Conservation (phyloP, 2,329 filamentous ascomycete genomes). For the Alternaria dauci region DNA sequence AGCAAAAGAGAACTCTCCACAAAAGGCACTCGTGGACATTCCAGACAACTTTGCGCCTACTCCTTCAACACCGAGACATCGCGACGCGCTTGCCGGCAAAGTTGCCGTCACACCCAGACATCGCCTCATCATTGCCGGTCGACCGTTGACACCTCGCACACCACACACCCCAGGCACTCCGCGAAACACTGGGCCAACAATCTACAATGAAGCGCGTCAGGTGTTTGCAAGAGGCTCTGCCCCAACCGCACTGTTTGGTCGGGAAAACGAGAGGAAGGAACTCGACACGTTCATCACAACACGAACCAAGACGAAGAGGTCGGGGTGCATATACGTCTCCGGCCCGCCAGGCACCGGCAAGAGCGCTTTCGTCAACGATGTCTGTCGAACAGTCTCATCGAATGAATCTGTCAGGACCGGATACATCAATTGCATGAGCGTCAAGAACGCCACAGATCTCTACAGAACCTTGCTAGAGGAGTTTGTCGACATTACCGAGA, state of each 20-base stretch:
- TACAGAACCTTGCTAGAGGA: constrained; percentile 79
- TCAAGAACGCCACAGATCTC: constrained; percentile 86
- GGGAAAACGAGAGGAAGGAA: constrained; percentile 73
- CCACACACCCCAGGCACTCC: constrained; percentile 78
- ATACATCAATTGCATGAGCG: constrained; percentile 96
- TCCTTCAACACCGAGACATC: constrained; percentile 78
- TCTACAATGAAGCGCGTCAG: constrained; percentile 88
- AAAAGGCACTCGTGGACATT: constrained; percentile 59
- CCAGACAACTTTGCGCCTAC: constrained; percentile 58
- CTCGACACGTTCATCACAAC: constrained; percentile 73
- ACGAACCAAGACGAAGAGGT: constrained; percentile 66
- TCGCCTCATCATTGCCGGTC: constrained; percentile 78
- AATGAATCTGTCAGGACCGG: constrained; percentile 68
- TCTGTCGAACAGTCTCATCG: constrained; percentile 69
- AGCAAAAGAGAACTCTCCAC: constrained; percentile 57
- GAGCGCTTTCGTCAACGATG: constrained; percentile 87
- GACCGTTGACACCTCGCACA: constrained; percentile 78
- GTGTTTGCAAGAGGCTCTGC: constrained; percentile 83
- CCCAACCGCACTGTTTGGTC: constrained; percentile 78
- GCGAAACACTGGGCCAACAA: constrained; percentile 69
- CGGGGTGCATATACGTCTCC: constrained; percentile 92
- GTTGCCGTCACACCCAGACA: constrained; percentile 83
- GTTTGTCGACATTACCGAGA: constrained; percentile 67
- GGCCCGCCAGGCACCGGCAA: constrained; percentile 97
- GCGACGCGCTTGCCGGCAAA: constrained; percentile 76